These are phyloP conservation scores for Akanthomyces muscarius DNA, from an alignment of 2,329 filamentous ascomycete genomes.

Conservation along the genomic window DNA sequence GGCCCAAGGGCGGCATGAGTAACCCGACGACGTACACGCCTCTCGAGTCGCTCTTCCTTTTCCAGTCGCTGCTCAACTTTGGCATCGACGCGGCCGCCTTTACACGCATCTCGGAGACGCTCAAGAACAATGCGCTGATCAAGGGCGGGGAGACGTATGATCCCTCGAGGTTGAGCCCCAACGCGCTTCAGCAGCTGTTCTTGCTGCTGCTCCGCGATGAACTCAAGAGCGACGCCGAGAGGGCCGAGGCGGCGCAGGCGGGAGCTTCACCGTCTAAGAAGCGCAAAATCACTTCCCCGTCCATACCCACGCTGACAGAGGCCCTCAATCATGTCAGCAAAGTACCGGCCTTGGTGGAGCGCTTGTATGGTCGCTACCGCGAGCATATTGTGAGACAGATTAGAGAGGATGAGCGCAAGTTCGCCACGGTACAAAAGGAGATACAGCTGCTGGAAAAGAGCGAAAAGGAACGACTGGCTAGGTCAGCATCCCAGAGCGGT, in stretches of 20 bases:
- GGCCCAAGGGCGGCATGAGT: conserved; percentile 51
- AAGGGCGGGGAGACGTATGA: conserved; percentile 69
- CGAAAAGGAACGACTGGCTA: conserved; percentile 35
- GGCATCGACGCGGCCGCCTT: conserved; percentile 65
- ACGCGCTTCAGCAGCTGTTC: conserved; percentile 76
- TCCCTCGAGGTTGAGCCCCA: conserved; percentile 66
- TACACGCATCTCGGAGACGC: conserved; percentile 65
- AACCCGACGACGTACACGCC: conserved; percentile 66
- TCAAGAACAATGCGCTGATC: conserved; percentile 71
- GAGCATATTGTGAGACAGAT: conserved; percentile 67
- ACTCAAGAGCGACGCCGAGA: conserved; percentile 48
- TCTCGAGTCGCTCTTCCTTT: conserved; percentile 81
- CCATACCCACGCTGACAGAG: conserved; percentile 61
- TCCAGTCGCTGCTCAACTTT: conserved; percentile 70
- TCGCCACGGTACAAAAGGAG: conserved; percentile 61
- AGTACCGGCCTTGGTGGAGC: conserved; percentile 65
- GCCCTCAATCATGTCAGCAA: conserved; percentile 62
- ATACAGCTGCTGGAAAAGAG: conserved; percentile 62
- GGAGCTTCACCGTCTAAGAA: conserved; percentile 58
- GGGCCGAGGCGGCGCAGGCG: conserved; percentile 29
- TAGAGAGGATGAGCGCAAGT: conserved; percentile 66
- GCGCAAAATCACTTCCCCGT: conserved; percentile 67
- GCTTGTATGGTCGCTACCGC: conserved; percentile 72
- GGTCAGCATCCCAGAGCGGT: conserved; percentile 33
- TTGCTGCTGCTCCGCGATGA: conserved; percentile 73